A percentile compares a stretch with the other conserved stretches of the same genome.
Conservation (phyloP, 2,329 filamentous ascomycete species). For the Sphaerulina vaccinii region DNA sequence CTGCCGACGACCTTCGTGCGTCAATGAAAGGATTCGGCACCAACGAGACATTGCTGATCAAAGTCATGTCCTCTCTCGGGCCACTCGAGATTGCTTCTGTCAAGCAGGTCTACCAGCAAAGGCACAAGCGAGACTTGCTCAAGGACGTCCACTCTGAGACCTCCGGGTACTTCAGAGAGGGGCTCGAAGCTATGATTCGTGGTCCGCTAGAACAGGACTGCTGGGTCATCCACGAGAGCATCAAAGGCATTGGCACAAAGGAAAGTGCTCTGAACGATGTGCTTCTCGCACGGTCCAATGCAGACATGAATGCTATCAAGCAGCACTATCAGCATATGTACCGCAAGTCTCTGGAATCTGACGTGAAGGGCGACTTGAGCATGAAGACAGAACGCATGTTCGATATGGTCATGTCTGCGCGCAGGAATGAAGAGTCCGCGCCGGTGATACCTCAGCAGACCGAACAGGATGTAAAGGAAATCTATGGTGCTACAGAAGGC, state of each 20-base stretch:
- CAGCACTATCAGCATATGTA: constrained; percentile 68
- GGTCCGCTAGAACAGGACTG: constrained; percentile 80
- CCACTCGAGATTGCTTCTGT: constrained; percentile 73
- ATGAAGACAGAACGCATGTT: constrained; percentile 86
- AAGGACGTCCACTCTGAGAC: constrained; percentile 77
- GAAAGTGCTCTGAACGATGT: constrained; percentile 84
- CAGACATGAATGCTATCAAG: constrained; percentile 86
- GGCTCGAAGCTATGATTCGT: constrained; percentile 69
- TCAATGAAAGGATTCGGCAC: constrained; percentile 96
- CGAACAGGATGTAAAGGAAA: constrained; percentile 70
- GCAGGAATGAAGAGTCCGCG: constrained; percentile 72
- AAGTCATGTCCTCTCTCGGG: constrained; percentile 68
- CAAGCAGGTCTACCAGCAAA: constrained; percentile 63
- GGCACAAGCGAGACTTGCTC: constrained; percentile 67
- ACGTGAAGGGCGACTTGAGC: constrained; percentile 75
- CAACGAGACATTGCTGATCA: constrained; percentile 75
- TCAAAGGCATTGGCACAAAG: constrained; percentile 81
- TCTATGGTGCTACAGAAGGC: constrained; percentile 75
- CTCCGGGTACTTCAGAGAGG: constrained; percentile 68
- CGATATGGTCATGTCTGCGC: constrained; percentile 72
- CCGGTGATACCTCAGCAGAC: constrained; percentile 72
- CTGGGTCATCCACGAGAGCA: constrained; percentile 65
- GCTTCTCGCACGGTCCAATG: constrained; percentile 77
- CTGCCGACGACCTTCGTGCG: constrained; percentile 69
- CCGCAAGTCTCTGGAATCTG: constrained; percentile 64